Conservation (phyloP, 345 rosid genomes). For the Eucalyptus curtisii region DNA sequence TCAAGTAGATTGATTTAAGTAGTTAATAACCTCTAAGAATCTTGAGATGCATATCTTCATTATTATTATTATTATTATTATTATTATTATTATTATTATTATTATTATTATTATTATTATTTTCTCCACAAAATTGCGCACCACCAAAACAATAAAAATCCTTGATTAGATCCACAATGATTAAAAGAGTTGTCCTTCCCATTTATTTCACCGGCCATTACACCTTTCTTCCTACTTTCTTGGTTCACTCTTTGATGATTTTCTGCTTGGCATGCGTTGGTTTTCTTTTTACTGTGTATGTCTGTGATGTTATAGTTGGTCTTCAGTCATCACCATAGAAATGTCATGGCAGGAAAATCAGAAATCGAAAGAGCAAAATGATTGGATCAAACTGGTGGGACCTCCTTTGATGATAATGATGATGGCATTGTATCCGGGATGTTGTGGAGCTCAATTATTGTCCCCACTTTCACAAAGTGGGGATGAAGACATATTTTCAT, state of each 20-base stretch:
- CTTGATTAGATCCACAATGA: not conserved
- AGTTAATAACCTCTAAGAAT: too few species aligned
- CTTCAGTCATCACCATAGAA: not conserved
- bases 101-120: not conserved
- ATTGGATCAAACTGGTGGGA: not conserved
- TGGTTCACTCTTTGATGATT: not conserved
- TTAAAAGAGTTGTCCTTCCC: not conserved
- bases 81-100: accelerated
- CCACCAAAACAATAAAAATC: not conserved
- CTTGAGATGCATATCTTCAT: not conserved
- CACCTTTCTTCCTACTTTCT: not conserved
- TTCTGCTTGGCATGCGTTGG: not conserved
- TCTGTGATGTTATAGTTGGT: not conserved
- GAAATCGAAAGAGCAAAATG: not conserved
- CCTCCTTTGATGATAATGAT: not conserved
- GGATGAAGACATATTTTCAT: not conserved
- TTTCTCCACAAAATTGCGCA: not conserved
- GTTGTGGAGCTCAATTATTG: not conserved
- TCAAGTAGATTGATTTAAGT: too few species aligned
- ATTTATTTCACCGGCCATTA: not conserved
- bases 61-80: too few species aligned
- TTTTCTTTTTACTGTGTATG: not conserved
- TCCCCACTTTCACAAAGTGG: not conserved
- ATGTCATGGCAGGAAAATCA: not conserved
- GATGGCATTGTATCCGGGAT: not conserved